Evolutionary conservation across 345 rosid genomes (phyloP), one percentile per base, ranked within the genome.

Genomic region (Kernera saxatilis): DNA sequence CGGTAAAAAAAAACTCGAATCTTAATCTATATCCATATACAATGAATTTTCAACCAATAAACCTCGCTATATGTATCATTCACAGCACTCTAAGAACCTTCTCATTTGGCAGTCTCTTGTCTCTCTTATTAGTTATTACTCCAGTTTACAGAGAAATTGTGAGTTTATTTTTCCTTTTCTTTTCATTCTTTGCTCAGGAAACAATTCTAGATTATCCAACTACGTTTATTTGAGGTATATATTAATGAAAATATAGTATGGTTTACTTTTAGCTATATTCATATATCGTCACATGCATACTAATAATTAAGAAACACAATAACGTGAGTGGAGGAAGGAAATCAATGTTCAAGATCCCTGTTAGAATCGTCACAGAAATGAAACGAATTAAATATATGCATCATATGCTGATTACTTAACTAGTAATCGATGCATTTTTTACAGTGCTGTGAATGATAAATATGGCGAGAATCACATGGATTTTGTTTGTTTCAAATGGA

Each of bases 311-410:
- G 37, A 51, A 66, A 15, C 26, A 37, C 49, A 51, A 30, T 68
- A 68, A 68, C 54, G 52, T 41, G 21, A 41, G 72, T 41, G 72
- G 53, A 67, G 29, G 43, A 27, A 67, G 39, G 17, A 67, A 27
- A 66, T 66, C 70, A 66, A 46, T 46, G 56, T 64, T 32, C 44
- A 64, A 15, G 25, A 66, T 25, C 26, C 23, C 46, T 35, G 22
- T 48, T 15, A n/a, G n/a, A n/a, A n/a, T n/a, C n/a, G n/a, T n/a
- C n/a, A n/a, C n/a, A n/a, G n/a, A n/a, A n/a, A n/a, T n/a, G n/a
- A n/a, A n/a, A n/a, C n/a, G n/a, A n/a, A n/a, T n/a, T n/a, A n/a
- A n/a, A n/a, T n/a, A n/a, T n/a, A n/a, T n/a, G n/a, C n/a, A n/a
- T n/a, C n/a, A n/a, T n/a, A n/a, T n/a, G n/a, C n/a, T n/a, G n/a